Conservation (phyloP, 257 asterid genomes). For the Plantago major region DNA sequence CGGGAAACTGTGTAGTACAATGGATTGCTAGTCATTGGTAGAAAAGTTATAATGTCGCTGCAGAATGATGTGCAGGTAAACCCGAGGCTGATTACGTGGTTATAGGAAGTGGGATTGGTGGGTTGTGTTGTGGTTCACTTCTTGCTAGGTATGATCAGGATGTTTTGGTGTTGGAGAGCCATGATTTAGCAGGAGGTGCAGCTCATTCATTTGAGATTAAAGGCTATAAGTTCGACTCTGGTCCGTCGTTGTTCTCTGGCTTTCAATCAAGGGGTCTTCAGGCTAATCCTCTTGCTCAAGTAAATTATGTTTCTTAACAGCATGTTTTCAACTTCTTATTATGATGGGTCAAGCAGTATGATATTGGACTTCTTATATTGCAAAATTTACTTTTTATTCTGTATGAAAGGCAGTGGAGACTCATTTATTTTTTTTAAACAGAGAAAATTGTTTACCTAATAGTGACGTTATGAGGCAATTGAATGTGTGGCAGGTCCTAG, state of each 20-base stretch:
- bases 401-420: no score
- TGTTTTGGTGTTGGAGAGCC: conserved; percentile 86
- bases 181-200: conserved; percentile 90
- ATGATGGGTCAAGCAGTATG: not conserved
- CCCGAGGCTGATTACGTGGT: conserved; percentile 85
- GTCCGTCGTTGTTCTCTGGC: conserved; percentile 94
- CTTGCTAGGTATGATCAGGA: conserved; percentile 81
- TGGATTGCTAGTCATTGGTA: not conserved
- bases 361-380: not conserved
- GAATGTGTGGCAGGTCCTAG: conserved; percentile 61
- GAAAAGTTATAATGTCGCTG: conserved; percentile 29
- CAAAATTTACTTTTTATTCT: no score
- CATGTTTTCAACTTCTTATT: not conserved
- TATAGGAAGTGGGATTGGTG: conserved; percentile 93
- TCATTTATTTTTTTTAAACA: no score
- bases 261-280: conserved; percentile 92
- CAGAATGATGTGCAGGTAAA: conserved; percentile 72
- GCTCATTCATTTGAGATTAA: conserved; percentile 85
- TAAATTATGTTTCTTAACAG: conserved; percentile 14
- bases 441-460: not conserved
- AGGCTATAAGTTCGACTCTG: conserved; percentile 81
- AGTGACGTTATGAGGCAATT: conserved; percentile 13
- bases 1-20: no score
- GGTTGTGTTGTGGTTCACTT: conserved; percentile 82
- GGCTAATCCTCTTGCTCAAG: conserved; percentile 96